Conservation (phyloP, 805 yeast genomes). For the Kluyveromyces starmeri region DNA sequence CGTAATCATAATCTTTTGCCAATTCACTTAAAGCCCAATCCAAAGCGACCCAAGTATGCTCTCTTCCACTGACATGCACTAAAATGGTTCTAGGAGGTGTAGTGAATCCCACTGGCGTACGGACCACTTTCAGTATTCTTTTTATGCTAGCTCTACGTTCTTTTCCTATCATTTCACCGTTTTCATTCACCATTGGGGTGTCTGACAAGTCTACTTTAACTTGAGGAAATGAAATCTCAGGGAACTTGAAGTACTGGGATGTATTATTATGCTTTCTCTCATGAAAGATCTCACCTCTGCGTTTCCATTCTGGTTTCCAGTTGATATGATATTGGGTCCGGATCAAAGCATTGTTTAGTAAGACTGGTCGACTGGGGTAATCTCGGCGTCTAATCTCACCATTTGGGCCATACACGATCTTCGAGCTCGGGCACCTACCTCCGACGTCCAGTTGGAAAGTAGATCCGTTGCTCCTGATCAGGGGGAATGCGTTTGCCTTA, state of each 20-base stretch:
- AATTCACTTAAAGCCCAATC: conserved; percentile 57
- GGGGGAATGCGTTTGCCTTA: conserved; percentile 9
- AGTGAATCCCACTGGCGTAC: conserved; percentile 18
- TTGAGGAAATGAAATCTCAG: conserved; percentile 15
- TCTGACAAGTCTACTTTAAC: conserved; percentile 6
- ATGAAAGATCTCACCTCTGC: conserved; percentile 13
- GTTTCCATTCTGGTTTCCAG: conserved; percentile 19
- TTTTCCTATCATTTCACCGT: conserved; percentile 19
- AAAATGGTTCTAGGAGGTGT: conserved; percentile 40
- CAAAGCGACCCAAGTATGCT: conserved; percentile 74
- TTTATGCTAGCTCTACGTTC: conserved; percentile 12
- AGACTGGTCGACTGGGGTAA: conserved; percentile 28
- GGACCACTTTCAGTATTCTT: conserved; percentile 15
- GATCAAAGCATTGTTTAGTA: conserved; percentile 24
- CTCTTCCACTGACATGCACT: conserved; percentile 60
- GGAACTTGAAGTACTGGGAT: conserved; percentile 13
- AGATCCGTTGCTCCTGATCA: conserved; percentile 2
- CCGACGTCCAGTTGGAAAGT: conserved; percentile 1
- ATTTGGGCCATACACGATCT: conserved; percentile 19
- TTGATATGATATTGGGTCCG: conserved; percentile 18
- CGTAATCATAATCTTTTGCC: conserved; percentile 55
- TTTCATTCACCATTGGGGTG: conserved; percentile 9
- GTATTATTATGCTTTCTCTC: conserved; percentile 14
- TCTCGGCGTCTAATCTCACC: conserved; percentile 28
- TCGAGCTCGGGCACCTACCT: conserved; percentile 9